These are phyloP conservation scores for Boletus rubropictus DNA, from an alignment of 768 basidiomycete species.

Conservation along the genomic window DNA sequence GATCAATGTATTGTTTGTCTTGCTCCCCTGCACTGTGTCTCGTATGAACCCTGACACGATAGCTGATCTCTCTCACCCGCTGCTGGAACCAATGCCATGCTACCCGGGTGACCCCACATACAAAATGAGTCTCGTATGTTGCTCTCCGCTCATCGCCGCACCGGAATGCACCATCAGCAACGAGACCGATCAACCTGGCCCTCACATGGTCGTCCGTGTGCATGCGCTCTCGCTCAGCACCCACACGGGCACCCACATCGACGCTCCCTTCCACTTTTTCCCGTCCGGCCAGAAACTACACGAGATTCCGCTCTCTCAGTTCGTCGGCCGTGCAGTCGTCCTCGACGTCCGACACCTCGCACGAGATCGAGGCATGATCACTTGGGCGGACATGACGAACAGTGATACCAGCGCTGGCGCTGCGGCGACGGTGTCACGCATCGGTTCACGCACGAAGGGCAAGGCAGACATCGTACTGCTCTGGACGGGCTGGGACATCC, in stretches of 20 bases:
- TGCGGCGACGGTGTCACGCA: conserved; percentile 5
- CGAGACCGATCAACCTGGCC: not conserved
- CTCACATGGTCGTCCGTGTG: conserved; percentile 19
- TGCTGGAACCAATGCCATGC: conserved; percentile 19
- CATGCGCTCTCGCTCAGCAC: conserved; percentile 49
- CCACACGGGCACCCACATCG: conserved; percentile 77
- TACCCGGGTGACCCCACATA: conserved; percentile 28
- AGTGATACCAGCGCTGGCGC: not conserved
- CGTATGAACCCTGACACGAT: conserved; percentile 12
- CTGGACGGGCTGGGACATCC: conserved; percentile 61
- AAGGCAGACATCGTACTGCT: conserved; percentile 45
- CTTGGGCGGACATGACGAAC: conserved; percentile 38
- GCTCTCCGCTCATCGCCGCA: conserved; percentile 5
- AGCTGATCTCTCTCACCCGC: conserved; percentile 25
- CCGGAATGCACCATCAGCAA: conserved; percentile 14
- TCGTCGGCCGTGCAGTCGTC: conserved; percentile 51
- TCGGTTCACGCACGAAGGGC: conserved; percentile 24
- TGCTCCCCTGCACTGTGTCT: not conserved
- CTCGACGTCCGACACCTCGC: conserved; percentile 47
- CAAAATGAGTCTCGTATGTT: conserved; percentile 19
- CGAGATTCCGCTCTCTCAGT: conserved; percentile 47
- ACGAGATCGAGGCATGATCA: conserved; percentile 41
- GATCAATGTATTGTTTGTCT: not conserved
- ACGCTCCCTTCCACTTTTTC: conserved; percentile 72
- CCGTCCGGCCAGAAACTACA: conserved; percentile 51